Base-by-base conservation (phyloP, 352 stramenopile species). In the Pythium myriotylum region DNA sequence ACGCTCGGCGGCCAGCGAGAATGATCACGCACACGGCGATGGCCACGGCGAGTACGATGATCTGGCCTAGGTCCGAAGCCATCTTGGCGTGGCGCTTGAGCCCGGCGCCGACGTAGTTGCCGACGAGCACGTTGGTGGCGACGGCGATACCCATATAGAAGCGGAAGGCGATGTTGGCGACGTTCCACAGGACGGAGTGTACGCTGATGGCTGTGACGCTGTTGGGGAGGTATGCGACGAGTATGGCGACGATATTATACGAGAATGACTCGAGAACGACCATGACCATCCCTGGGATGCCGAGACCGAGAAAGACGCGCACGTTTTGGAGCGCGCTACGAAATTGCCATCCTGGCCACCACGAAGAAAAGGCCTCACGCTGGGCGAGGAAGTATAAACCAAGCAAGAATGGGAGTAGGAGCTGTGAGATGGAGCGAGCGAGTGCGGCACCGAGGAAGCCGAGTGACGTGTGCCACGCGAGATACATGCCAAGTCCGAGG, bases 31-130 rank as follows among this genome's bases (percentile, higher is more conserved):
- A 74, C 12, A 90, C 13, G 17, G 17, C 37, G 7, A 61, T 8
- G 65, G 43, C 0, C 68, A 54, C 17, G 81, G 79, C 6, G 84
- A 71, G 4, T 45, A 63, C 23, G 86, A 54, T n/a, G 77, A 78
- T 26, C 62, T 96, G 79, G 24, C 87, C 89, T n/a, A 95, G 54
- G 12, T 66, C 77, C 51, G 89, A 81, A 16, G 73, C 81, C 64
- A 86, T 67, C 65, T 95, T 91, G 35, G 91, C 91, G 65, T 96
- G 86, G 32, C 90, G 71, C n/a, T 88, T 78, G 52, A 84, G 74
- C 65, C 95, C 91, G 33, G 76, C 79, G 32, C 89, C 89, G 0
- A 93, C 77, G 62, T 92, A 88, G 41, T 87, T 89, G 46, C 91
- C 89, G 10, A 89, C 85, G 12, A 90, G 88, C 24, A 95, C 86